Evolutionary conservation across 805 yeast species (phyloP).

Genomic region (Myxozyma neglecta): DNA sequence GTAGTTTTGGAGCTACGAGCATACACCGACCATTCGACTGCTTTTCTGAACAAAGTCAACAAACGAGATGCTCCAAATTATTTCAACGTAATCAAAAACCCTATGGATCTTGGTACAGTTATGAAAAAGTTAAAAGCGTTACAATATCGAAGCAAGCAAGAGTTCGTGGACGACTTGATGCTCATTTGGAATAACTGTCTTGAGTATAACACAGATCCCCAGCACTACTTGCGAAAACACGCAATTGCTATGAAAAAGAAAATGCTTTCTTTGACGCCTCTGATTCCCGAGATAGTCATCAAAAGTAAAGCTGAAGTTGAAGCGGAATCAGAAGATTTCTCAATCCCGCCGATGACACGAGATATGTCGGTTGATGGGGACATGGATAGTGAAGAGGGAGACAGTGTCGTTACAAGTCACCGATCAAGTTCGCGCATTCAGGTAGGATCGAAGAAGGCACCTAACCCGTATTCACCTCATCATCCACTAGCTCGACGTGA

Average conservation of each 20-base stretch:
- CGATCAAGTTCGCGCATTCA: slow-evolving; percentile 9
- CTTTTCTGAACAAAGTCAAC: slow-evolving; percentile 92
- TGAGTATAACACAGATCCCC: slow-evolving; percentile 90
- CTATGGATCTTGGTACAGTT: slow-evolving; percentile 96
- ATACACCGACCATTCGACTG: slow-evolving; percentile 94
- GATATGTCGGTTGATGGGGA: slow-evolving; percentile 30
- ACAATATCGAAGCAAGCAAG: slow-evolving; percentile 79
- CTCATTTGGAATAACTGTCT: slow-evolving; percentile 94
- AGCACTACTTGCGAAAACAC: slow-evolving; percentile 84
- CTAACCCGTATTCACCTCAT: slow-evolving; percentile 5
- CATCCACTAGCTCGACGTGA: slow-evolving; percentile 7
- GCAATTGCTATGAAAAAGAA: slow-evolving; percentile 96
- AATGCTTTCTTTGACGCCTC: slow-evolving; percentile 68
- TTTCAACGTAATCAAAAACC: slow-evolving; percentile 81
- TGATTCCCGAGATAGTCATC: slow-evolving; percentile 85
- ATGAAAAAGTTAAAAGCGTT: slow-evolving; percentile 81
- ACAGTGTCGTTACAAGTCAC: slow-evolving; percentile 8
- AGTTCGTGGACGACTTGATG: slow-evolving; percentile 93
- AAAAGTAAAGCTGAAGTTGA: slow-evolving; percentile 50
- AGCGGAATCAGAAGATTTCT: slow-evolving; percentile 45
- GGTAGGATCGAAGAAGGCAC: slow-evolving; percentile 16
- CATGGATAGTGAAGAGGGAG: slow-evolving; percentile 27
- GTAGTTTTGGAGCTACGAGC: slow-evolving; percentile 87
- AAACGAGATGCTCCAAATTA: slow-evolving; percentile 98
- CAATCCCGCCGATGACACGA: slow-evolving; percentile 28